Conservation (phyloP, 768 basidiomycete genomes). For the Tulasnella sp. region DNA sequence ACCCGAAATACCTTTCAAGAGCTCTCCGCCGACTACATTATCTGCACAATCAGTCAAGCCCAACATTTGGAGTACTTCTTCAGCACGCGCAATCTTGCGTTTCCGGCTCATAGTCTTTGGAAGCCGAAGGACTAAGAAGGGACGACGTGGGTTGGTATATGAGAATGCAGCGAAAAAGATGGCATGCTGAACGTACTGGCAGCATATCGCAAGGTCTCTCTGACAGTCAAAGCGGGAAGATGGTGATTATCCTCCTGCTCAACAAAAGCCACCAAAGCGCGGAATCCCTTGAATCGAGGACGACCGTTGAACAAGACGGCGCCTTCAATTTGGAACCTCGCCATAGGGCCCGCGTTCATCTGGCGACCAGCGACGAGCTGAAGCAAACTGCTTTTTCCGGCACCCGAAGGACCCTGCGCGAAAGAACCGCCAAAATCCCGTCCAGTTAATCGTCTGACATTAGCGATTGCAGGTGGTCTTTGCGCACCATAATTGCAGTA, state of each 20-base stretch:
- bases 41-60: slow-evolving; percentile 48
- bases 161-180: background rate
- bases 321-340: slow-evolving; percentile 36
- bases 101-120: slow-evolving; percentile 37
- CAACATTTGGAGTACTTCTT: slow-evolving; percentile 46
- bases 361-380: slow-evolving; percentile 38
- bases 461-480: background rate
- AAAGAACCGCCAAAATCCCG: background rate
- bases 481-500: slow-evolving; percentile 37
- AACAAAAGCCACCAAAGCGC: slow-evolving; percentile 37
- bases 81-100: slow-evolving; percentile 43
- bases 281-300: slow-evolving; percentile 22
- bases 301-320: slow-evolving; percentile 36
- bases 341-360: slow-evolving; percentile 34
- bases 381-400: slow-evolving; percentile 39
- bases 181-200: slow-evolving; percentile 32
- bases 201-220: slow-evolving; percentile 41
- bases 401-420: slow-evolving; percentile 31
- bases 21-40: slow-evolving; percentile 44
- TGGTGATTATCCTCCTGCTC: slow-evolving; percentile 44
- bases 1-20: slow-evolving; percentile 45
- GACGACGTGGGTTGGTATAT: too few species aligned
- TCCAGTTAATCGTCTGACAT: background rate
- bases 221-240: slow-evolving; percentile 38
- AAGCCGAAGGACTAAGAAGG: slow-evolving; percentile 35